Percentiles rank a stretch among this genome's conserved stretches.
Evolutionary conservation across 202 grass and related monocot species (phyloP).

Genomic region (Carex sylvatica): DNA sequence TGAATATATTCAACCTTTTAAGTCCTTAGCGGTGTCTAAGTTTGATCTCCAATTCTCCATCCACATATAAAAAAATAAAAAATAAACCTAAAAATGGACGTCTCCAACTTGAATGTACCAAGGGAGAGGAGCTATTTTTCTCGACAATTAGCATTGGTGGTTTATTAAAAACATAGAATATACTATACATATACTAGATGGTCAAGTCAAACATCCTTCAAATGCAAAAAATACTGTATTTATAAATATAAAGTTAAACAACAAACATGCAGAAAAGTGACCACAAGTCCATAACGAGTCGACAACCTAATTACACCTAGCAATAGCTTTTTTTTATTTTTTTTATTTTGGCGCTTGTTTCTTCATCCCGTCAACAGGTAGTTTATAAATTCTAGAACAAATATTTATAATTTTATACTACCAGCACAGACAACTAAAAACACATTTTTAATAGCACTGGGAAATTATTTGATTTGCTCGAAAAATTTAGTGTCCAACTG

Average conservation of each 20-base stretch:
- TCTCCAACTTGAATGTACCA: not conserved
- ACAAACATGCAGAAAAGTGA: constrained; percentile 20
- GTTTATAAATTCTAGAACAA: not conserved
- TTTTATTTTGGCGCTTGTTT: not conserved
- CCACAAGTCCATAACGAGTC: not conserved
- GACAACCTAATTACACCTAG: not conserved
- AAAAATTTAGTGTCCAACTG: too few relatives aligned
- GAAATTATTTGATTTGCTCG: too few relatives aligned
- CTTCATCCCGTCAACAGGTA: not conserved
- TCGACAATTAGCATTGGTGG: not conserved
- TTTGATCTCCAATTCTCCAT: too few relatives aligned
- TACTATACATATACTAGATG: not conserved
- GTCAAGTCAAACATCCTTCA: constrained; percentile 5
- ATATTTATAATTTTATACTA: not conserved
- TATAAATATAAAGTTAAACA: not conserved
- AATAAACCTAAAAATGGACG: not conserved
- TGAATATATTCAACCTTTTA: too few relatives aligned
- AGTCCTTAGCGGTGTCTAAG: too few relatives aligned
- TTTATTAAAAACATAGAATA: constrained; percentile 2
- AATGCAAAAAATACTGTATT: constrained; percentile 1
- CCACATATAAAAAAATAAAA: too few relatives aligned
- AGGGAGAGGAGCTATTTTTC: not conserved
- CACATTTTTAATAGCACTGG: not conserved
- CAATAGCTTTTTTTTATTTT: not conserved
- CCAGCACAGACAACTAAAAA: not conserved